phyloP scores from a whole-genome alignment of 169 alveolate genomes.

The Plasmodium relictum region DNA sequence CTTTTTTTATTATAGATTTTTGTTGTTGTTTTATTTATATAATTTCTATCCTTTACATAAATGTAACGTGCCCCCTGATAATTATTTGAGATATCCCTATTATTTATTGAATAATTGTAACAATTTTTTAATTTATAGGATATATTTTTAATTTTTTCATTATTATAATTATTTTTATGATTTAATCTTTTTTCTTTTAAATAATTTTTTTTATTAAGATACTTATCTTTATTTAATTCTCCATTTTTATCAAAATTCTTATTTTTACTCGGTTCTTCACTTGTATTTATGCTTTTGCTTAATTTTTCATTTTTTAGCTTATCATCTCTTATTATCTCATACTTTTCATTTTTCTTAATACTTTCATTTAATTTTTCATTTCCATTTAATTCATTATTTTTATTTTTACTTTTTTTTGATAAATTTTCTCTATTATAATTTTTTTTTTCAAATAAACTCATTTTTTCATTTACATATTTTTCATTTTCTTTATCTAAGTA shows the following conservation, averaged over 20 bases:
- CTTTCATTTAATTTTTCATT: not conserved
- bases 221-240: not conserved
- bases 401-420: not conserved
- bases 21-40: slow-evolving; percentile 1
- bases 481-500: slow-evolving; percentile 2
- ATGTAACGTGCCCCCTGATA: slow-evolving; percentile 29
- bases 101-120: not conserved
- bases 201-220: not conserved
- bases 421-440: not conserved
- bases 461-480: not conserved
- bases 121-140: slow-evolving; percentile 29
- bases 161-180: not conserved
- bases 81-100: slow-evolving; percentile 11
- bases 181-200: slow-evolving; percentile 9
- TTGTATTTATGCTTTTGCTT: not conserved
- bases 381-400: not conserved
- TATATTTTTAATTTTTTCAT: not conserved
- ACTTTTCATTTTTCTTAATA: not conserved
- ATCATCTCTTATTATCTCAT: too few species aligned
- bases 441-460: not conserved
- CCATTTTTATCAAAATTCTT: not conserved
- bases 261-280: not conserved
- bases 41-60: slow-evolving; percentile 15
- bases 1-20: slow-evolving; percentile 7
- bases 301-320: not conserved